These are phyloP conservation scores for Trichoderma gamsii DNA, from an alignment of 495 filamentous ascomycete species.

Conservation along the genomic window DNA sequence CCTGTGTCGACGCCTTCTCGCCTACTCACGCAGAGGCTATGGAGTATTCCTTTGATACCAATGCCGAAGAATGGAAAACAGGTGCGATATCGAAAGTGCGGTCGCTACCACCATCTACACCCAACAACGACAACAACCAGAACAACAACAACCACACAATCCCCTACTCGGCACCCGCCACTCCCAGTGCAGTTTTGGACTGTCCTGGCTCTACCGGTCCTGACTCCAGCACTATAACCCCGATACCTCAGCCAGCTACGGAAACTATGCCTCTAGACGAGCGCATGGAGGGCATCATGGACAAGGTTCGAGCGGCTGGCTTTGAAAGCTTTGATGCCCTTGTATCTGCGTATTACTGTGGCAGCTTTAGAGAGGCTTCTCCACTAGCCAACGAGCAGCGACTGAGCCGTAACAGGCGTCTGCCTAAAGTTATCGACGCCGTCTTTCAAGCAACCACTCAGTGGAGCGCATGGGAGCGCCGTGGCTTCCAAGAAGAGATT, in stretches of 20 bases:
- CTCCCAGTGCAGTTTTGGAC: not conserved
- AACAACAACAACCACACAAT: too few species aligned
- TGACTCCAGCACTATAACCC: not conserved
- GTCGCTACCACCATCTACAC: not conserved
- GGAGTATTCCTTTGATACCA: not conserved
- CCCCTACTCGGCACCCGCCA: not conserved
- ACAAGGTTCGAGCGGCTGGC: slow-evolving; percentile 9
- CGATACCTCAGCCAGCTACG: not conserved
- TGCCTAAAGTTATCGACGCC: slow-evolving; percentile 9
- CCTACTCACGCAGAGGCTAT: not conserved
- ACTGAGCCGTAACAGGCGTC: slow-evolving; percentile 5
- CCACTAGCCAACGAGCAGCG: slow-evolving; percentile 13
- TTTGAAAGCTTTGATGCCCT: slow-evolving; percentile 15
- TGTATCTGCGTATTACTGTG: slow-evolving; percentile 10
- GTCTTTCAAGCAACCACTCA: not conserved
- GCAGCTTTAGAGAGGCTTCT: not conserved
- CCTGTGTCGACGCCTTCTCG: not conserved
- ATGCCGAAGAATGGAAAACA: slow-evolving; percentile 4
- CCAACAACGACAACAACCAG: not conserved
- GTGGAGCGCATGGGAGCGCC: slow-evolving; percentile 14
- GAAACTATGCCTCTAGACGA: not conserved
- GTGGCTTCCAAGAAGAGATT: slow-evolving; percentile 11
- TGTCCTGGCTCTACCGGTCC: not conserved
- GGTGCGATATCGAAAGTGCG: not conserved
- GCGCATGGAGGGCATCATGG: slow-evolving; percentile 16